Evolutionary conservation across 257 asterid species (phyloP), one percentile per base, ranked within the genome.

Genomic region (Solanum virginianum): DNA sequence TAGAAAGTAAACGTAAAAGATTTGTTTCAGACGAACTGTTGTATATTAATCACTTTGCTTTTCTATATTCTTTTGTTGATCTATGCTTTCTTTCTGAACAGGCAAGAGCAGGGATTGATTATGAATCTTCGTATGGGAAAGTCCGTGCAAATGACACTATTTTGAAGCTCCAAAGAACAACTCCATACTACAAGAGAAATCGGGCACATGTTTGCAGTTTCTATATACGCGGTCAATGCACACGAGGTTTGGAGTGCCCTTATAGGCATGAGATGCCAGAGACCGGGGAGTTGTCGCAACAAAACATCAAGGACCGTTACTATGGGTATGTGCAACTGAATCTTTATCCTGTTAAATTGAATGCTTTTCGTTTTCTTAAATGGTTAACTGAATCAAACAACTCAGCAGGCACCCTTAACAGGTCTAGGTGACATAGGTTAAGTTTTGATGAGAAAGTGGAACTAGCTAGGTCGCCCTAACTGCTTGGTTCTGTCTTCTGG

Each of bases 21-120:
- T 51, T 26, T 1, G 17, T 17, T 51, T 77, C 62, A 15, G 43
- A 26, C 20, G 51, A 74, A 51, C 47, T 51, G 63, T 77, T 26
- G 47, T 51, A 26, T 77, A 24, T 16, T 77, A 51, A 26, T 26
- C 82, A 77, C 63, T 77, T 16, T 4, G 16, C 26, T 77, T 49
- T 49, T 49, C 22, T 75, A 49, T 10, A 8, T 24, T 24, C 56
- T 24, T 32, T 45, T 22, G 10, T 24, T 29, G 62, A 49, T 62
- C 3, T 75, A 49, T 36, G 17, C 7, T 8, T 71, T 51, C 62
- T 77, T 77, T 16, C 26, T 51, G 82, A 51, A 88, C 93, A 97
- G 99, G 98, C 99, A 69, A 94, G 98, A 92, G 99, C 99, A 82
- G 99, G 99, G 49, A 94, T 97, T 69, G 99, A 94, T 91, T 94